Evolutionary conservation across 1,284 basidiomycete species (phyloP), one percentile per base, ranked within the genome.

Genomic region (Dichomitus squalens): DNA sequence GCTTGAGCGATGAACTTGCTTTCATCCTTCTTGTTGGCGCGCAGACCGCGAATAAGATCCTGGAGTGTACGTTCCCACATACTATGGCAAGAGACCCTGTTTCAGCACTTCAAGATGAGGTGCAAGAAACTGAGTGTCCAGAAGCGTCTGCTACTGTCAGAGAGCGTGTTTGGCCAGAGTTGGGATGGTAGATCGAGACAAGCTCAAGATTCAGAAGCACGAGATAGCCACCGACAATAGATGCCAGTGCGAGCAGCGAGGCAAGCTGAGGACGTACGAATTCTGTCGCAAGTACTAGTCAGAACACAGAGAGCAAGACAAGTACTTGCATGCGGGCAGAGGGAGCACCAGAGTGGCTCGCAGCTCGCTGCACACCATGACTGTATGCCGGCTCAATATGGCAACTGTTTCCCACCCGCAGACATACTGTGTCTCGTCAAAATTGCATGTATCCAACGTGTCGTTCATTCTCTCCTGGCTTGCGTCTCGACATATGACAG

Each of bases 1-100:
- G 88, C 90, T 67, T 89, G 85, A 0, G 86, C 81, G 65, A 93
- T 90, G 75, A 93, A 93, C 72, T 87, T 90, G 68, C 83, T 76
- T 73, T 93, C 89, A 77, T 93, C 91, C 65, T 84, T 83, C 78
- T 91, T 93, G 77, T 92, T 91, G 50, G 90, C 90, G 54, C 94
- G 87, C 61, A 96, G 80, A 47, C 94, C 94, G 59, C 93, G 85
- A 70, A 96, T 93, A 65, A 96, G 88, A 75, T 96, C 94, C 69
- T 96, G 92, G 14, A 96, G 82, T 12, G 93, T 95, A 51, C 94
- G 83, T 78, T 96, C 94, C 90, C 93, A 96, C 94, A 96, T 95
- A 33, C 12, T 38, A 27, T n/a, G 12, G 20, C 18, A 6, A 33
- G 36, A 18, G 9, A 9, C 23, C 49, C n/a, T 25, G 8, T 23